Evolutionary conservation across 768 basidiomycete species (phyloP).

Genomic region (Cystobasidium onofrii): DNA sequence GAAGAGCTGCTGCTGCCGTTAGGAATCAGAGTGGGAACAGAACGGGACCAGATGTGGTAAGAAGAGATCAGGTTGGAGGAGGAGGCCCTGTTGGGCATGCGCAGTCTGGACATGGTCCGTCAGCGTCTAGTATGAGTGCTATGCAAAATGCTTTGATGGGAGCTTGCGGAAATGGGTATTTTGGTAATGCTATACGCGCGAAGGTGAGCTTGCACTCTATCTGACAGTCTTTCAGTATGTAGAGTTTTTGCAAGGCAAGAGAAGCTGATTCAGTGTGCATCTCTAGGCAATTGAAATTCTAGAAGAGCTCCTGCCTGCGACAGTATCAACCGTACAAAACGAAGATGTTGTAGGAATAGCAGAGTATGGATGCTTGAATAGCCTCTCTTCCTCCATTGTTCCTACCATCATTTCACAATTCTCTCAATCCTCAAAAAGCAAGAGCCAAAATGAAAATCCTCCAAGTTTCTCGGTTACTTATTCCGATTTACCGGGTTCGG

Average conservation of each 20-base stretch:
- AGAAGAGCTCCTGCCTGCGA: background rate
- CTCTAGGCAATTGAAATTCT: background rate
- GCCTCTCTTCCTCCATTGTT: background rate
- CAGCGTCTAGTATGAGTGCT: background rate
- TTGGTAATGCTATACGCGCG: slow-evolving; percentile 1
- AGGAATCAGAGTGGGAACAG: background rate
- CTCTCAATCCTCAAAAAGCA: background rate
- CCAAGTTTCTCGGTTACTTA: background rate
- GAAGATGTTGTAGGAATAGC: background rate
- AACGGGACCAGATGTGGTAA: background rate
- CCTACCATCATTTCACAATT: background rate
- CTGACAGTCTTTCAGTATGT: background rate
- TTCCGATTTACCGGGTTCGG: background rate
- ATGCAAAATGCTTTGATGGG: slow-evolving; percentile 8
- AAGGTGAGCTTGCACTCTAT: background rate
- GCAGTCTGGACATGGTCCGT: too few species aligned
- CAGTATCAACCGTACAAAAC: background rate
- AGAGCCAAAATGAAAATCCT: background rate
- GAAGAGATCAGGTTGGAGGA: background rate
- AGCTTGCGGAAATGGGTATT: slow-evolving; percentile 15
- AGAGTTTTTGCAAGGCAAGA: background rate
- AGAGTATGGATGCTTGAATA: slow-evolving; percentile 13
- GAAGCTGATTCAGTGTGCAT: too few species aligned
- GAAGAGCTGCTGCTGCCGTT: slow-evolving; percentile 7
- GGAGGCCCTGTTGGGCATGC: background rate